These are phyloP conservation scores for Hypoxylon sp. DNA, from an alignment of 2,329 filamentous ascomycete species.

Conservation along the genomic window DNA sequence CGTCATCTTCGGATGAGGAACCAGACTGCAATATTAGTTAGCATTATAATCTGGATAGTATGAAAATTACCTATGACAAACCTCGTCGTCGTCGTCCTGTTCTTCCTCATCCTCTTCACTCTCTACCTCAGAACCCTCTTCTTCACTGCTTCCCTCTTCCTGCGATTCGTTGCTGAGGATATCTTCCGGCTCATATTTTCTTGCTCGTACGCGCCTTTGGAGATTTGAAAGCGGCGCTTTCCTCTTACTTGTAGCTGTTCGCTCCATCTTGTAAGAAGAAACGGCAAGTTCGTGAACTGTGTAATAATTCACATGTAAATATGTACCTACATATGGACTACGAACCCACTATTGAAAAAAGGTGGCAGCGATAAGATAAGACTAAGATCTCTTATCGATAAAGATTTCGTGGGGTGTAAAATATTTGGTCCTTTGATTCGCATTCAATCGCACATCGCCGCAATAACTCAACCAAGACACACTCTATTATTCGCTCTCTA, in stretches of 20 bases:
- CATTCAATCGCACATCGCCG: background rate
- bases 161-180: slow-evolving; percentile 54
- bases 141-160: slow-evolving; percentile 53
- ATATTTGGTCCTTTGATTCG: background rate
- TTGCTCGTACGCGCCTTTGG: slow-evolving; percentile 61
- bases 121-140: slow-evolving; percentile 54
- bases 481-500: background rate
- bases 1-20: slow-evolving; percentile 55
- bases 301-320: background rate
- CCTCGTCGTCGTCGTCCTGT: slow-evolving; percentile 53
- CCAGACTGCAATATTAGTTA: slow-evolving; percentile 45
- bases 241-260: slow-evolving; percentile 56
- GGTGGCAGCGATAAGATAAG: slow-evolving; percentile 32
- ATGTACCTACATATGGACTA: background rate
- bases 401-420: background rate
- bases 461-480: background rate
- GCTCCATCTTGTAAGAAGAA: slow-evolving; percentile 44
- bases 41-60: background rate
- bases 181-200: slow-evolving; percentile 60
- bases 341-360: slow-evolving; percentile 13
- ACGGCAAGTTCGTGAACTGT: background rate
- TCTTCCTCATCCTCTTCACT: slow-evolving; percentile 46
- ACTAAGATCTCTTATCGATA: slow-evolving; percentile 28
- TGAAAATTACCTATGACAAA: slow-evolving; percentile 23
- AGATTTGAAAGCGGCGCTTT: slow-evolving; percentile 58